Percentiles rank a stretch among this genome's conserved stretches.
These are phyloP conservation scores for Xylogone sp. DNA, from an alignment of 2,329 filamentous ascomycete species.

Conservation along the genomic window DNA sequence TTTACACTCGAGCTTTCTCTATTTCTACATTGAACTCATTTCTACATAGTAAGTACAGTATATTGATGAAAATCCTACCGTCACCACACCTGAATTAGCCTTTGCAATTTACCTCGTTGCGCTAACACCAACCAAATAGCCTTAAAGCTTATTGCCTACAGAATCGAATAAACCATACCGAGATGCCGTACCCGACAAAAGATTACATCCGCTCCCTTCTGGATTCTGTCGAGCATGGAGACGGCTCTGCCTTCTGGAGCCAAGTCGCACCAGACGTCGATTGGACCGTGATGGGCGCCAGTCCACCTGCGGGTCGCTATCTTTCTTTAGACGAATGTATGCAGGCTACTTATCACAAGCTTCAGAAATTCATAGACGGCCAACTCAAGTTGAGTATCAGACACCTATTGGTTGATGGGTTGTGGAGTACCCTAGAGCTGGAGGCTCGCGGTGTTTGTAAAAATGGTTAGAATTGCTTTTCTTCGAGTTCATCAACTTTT, in stretches of 20 bases:
- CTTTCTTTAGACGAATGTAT: not conserved
- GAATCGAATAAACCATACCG: no score
- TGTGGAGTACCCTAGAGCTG: not conserved
- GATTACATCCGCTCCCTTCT: not conserved
- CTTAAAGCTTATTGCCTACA: no score
- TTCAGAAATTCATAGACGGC: not conserved
- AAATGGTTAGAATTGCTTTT: not conserved
- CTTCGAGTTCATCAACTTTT: no score
- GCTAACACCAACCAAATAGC: no score
- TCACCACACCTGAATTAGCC: no score
- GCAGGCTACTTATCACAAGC: not conserved
- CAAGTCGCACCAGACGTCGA: not conserved
- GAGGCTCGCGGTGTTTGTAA: not conserved
- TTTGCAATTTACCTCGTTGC: no score
- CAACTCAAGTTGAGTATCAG: not conserved
- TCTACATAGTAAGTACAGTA: no score
- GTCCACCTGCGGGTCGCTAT: not conserved
- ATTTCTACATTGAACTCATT: no score
- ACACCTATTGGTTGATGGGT: not conserved
- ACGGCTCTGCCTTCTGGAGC: not conserved
- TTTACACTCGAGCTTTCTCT: no score
- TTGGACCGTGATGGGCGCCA: not conserved
- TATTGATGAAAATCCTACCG: no score
- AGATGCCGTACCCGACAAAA: conserved; percentile 48
- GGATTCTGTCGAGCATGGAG: not conserved